These are phyloP conservation scores for Citrus maxima DNA, from an alignment of 345 rosid genomes.

Conservation along the genomic window DNA sequence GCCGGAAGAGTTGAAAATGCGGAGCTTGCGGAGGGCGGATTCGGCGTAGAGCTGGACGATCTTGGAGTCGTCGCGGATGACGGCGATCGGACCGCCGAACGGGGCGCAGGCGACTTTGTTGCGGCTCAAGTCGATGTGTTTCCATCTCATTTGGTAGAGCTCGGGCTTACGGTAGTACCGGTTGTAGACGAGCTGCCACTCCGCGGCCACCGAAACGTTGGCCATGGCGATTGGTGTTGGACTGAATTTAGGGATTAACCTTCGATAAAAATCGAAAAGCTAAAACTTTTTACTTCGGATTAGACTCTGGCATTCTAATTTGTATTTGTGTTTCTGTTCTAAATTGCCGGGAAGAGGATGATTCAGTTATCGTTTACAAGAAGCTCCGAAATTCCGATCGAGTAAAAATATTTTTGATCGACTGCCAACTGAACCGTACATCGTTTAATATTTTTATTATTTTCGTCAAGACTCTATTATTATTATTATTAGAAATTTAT, in stretches of 20 bases:
- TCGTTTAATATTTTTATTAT: too few species aligned
- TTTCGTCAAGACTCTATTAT: too few species aligned
- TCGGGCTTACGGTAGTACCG: constrained; percentile 90
- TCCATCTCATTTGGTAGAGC: constrained; percentile 87
- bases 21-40: constrained; percentile 93
- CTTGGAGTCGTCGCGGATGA: constrained; percentile 97
- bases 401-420: neutral
- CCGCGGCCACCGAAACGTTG: constrained; percentile 90
- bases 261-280: too few species aligned
- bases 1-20: constrained; percentile 94
- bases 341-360: too few species aligned
- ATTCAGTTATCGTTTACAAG: too few species aligned
- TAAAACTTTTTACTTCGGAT: too few species aligned
- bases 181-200: constrained; percentile 90
- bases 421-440: neutral
- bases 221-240: constrained; percentile 42
- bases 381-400: neutral
- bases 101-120: constrained; percentile 95
- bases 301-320: neutral
- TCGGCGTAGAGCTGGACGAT: constrained; percentile 95
- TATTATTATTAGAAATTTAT: too few species aligned
- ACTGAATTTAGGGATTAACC: neutral
- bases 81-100: constrained; percentile 89
- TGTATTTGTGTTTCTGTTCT: neutral
- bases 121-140: constrained; percentile 74